These are phyloP conservation scores for Mimosa bimucronata DNA, from an alignment of 306 rosid species.

Conservation along the genomic window DNA sequence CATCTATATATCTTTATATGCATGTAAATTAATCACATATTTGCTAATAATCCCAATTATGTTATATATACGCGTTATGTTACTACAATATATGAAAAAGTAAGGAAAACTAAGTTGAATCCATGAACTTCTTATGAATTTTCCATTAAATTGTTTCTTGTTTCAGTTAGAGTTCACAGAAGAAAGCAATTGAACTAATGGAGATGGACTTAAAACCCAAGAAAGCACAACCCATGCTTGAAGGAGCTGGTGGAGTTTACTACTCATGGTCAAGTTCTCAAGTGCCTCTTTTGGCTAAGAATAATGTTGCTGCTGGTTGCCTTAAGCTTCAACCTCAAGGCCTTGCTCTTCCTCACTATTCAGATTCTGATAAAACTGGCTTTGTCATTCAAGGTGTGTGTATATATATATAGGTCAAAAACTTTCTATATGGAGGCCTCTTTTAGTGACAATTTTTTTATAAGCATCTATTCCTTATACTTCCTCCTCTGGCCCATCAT, in stretches of 20 bases:
- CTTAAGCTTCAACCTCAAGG: constrained; percentile 59
- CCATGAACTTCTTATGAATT: background rate
- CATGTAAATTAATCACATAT: background rate
- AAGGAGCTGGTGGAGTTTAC: constrained; percentile 70
- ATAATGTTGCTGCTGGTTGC: constrained; percentile 56
- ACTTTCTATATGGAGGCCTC: no score
- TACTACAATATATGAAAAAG: background rate
- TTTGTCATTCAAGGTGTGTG: constrained; percentile 66
- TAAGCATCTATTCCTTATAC: no score
- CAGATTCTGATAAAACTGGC: constrained; percentile 56
- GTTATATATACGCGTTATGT: no score
- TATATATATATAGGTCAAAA: no score
- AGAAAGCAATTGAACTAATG: constrained; percentile 7
- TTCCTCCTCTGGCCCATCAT: no score
- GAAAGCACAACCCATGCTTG: constrained; percentile 35
- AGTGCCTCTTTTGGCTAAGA: constrained; percentile 39
- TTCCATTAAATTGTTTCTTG: background rate
- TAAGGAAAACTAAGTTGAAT: background rate
- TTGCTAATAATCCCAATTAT: no score
- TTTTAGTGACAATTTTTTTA: no score
- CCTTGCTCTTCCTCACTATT: constrained; percentile 72
- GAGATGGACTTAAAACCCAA: constrained; percentile 54
- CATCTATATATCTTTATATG: background rate
- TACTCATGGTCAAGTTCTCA: constrained; percentile 55
- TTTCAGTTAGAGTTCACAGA: background rate